These are phyloP conservation scores for Wickerhamiella sorbophila DNA, from an alignment of 805 yeast species.

Conservation along the genomic window DNA sequence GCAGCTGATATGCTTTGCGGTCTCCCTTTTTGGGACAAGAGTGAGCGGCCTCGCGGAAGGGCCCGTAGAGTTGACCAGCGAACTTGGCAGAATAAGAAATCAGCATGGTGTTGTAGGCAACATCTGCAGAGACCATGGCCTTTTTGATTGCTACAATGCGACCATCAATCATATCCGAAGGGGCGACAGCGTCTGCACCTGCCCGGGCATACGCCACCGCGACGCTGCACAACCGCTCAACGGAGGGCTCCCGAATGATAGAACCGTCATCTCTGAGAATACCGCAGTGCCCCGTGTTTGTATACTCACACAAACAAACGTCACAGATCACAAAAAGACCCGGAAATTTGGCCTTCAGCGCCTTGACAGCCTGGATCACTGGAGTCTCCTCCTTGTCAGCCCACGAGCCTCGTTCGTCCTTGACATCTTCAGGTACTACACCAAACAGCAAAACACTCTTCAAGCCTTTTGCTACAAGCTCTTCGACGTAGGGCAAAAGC, in stretches of 20 bases:
- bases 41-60: conserved; percentile 96
- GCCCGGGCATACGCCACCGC: conserved; percentile 92
- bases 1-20: conserved; percentile 83
- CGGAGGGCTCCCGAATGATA: conserved; percentile 60
- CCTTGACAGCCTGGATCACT: conserved; percentile 65
- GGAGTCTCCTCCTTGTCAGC: conserved; percentile 98
- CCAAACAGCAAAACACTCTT: conserved; percentile 83
- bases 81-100: conserved; percentile 94
- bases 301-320: conserved; percentile 92
- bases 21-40: conserved; percentile 83
- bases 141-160: conserved; percentile 74
- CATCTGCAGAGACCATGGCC: conserved; percentile 63
- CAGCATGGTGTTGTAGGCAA: conserved; percentile 79
- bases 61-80: conserved; percentile 83
- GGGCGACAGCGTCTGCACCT: conserved; percentile 92
- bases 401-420: conserved; percentile 70
- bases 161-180: conserved; percentile 97
- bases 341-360: conserved; percentile 55
- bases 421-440: conserved; percentile 57
- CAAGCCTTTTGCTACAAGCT: conserved; percentile 67
- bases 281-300: conserved; percentile 98
- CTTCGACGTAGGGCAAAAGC: conserved; percentile 53
- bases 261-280: conserved; percentile 75
- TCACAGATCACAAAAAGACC: conserved; percentile 80
- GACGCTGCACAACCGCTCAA: conserved; percentile 77